Conservation (phyloP, 495 filamentous ascomycete genomes). For the Neurospora africana region DNA sequence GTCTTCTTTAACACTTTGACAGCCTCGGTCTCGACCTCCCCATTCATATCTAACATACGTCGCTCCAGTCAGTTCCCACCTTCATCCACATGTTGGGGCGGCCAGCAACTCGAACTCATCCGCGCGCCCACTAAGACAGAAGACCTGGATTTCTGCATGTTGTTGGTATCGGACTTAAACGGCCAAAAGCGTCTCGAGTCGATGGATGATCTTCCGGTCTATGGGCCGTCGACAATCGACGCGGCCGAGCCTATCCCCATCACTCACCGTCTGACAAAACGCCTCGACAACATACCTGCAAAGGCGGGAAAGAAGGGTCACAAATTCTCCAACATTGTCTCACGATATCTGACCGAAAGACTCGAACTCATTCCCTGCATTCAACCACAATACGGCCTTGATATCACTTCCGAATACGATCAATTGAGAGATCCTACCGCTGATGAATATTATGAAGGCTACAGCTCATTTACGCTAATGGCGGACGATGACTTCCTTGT, state of each 20-base stretch:
- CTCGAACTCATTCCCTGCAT: not conserved
- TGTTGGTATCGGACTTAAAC: not conserved
- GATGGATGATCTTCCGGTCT: not conserved
- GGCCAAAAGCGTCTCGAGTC: not conserved
- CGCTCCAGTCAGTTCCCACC: not conserved
- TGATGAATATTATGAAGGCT: not conserved
- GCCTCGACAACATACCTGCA: not conserved
- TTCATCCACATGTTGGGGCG: not conserved
- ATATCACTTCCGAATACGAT: not conserved
- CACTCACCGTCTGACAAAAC: not conserved
- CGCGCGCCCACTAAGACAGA: not conserved
- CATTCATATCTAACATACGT: not conserved
- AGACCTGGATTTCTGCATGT: not conserved
- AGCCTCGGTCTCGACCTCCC: not conserved
- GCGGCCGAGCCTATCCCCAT: not conserved
- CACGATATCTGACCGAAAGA: not conserved
- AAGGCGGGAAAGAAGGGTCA: not conserved
- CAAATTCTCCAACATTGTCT: not conserved
- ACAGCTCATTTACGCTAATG: not conserved
- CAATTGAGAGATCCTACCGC: not conserved
- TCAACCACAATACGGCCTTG: not conserved
- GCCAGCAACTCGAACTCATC: not conserved
- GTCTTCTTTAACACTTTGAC: not conserved
- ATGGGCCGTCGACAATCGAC: not conserved
- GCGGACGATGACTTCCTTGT: slow-evolving; percentile 6